Conservation (phyloP, 768 basidiomycete species). For the Leccinum barrowsii region DNA sequence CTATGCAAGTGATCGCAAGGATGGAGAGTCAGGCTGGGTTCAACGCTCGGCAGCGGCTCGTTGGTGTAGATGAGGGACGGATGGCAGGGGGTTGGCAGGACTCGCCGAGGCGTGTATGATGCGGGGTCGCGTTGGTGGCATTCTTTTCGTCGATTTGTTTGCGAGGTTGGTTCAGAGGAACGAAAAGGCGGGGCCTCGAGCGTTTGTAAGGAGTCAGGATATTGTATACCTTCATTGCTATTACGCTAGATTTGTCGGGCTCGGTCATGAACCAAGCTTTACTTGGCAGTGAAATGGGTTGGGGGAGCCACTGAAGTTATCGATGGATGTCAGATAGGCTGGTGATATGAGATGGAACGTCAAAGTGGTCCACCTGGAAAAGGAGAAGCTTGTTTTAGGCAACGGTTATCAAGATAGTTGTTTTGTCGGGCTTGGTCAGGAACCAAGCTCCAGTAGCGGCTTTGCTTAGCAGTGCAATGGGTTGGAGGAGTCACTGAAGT, state of each 20-base stretch:
- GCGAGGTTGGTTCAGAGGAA: neutral
- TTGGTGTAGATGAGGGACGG: constrained; percentile 3
- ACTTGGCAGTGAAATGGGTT: neutral
- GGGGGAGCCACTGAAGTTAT: neutral
- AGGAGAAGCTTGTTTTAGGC: too few relatives aligned
- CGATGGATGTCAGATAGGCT: neutral
- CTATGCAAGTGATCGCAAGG: constrained; percentile 18
- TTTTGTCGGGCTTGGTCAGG: too few relatives aligned
- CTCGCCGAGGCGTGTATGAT: constrained; percentile 6
- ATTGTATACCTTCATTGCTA: neutral
- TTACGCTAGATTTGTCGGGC: constrained; percentile 9
- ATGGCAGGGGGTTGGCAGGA: constrained; percentile 3
- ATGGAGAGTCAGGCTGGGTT: constrained; percentile 20
- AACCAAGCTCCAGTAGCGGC: too few relatives aligned
- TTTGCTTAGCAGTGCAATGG: too few relatives aligned
- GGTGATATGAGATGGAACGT: neutral
- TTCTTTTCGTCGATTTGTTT: constrained; percentile 22
- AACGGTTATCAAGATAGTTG: too few relatives aligned
- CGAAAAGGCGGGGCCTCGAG: neutral
- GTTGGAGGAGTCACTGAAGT: too few relatives aligned
- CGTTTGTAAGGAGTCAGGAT: neutral
- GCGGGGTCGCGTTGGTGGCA: too few relatives aligned
- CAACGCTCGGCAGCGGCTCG: constrained; percentile 1
- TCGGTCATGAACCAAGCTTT: neutral
- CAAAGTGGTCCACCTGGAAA: too few relatives aligned